Conservation (phyloP, 2,329 filamentous ascomycete genomes). For the Myriosclerotinia duriaeana region DNA sequence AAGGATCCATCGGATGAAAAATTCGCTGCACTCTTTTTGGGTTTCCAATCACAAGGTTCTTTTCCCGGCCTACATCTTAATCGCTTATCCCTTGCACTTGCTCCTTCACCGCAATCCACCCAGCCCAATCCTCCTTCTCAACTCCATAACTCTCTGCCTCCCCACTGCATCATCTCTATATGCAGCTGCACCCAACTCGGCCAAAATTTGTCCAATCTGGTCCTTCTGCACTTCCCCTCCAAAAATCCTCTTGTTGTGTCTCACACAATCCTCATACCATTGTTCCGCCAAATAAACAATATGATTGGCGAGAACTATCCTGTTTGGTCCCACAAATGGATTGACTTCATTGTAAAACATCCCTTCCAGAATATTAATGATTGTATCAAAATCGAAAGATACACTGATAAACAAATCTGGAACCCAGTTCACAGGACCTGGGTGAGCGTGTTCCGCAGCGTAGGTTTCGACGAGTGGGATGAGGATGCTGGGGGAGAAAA, state of each 20-base stretch:
- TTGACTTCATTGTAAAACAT: slow-evolving; percentile 67
- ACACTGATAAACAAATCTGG: slow-evolving; percentile 65
- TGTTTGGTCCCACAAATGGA: slow-evolving; percentile 60
- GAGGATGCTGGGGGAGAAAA: slow-evolving; percentile 62
- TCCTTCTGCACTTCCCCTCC: slow-evolving; percentile 58
- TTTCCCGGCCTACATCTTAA: not conserved
- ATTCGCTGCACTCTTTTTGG: slow-evolving; percentile 7
- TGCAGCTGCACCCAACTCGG: slow-evolving; percentile 7
- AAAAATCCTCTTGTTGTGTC: slow-evolving; percentile 55
- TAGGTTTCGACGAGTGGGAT: slow-evolving; percentile 64
- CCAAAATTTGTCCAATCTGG: slow-evolving; percentile 9
- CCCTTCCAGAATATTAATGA: slow-evolving; percentile 61
- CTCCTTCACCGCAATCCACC: slow-evolving; percentile 1
- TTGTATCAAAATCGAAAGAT: slow-evolving; percentile 58
- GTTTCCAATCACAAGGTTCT: slow-evolving; percentile 11
- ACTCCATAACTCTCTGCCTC: slow-evolving; percentile 44
- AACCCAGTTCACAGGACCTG: slow-evolving; percentile 45
- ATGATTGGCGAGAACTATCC: slow-evolving; percentile 58
- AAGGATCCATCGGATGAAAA: not conserved
- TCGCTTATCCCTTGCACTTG: not conserved
- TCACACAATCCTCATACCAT: slow-evolving; percentile 60
- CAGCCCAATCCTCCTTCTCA: slow-evolving; percentile 43
- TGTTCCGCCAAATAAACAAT: slow-evolving; percentile 59
- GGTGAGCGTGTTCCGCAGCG: slow-evolving; percentile 58
- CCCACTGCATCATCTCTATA: slow-evolving; percentile 41